Evolutionary conservation across 2,329 filamentous ascomycete genomes (phyloP).

Genomic region (Fusarium virguliforme): DNA sequence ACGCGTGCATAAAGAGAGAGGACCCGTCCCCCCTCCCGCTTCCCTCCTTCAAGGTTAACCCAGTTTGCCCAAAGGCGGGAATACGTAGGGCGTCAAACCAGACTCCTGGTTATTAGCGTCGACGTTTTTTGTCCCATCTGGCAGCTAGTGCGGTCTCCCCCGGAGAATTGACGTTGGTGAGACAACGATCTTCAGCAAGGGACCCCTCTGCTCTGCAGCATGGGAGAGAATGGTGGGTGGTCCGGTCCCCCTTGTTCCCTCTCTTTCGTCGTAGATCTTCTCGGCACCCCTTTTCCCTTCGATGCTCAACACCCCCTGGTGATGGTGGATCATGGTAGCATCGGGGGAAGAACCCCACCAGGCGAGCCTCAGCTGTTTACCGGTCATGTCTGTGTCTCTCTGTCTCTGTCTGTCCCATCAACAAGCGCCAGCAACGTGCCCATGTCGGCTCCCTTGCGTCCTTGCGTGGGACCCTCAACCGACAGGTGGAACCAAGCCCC

Average conservation of each 20-base stretch:
- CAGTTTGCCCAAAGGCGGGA: constrained; percentile 21
- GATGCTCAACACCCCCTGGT: background rate
- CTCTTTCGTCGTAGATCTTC: background rate
- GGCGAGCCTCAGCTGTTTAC: background rate
- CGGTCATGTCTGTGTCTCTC: background rate
- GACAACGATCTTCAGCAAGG: constrained; percentile 40
- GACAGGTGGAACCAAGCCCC: background rate
- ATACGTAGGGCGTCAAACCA: constrained; percentile 23
- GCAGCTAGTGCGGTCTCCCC: constrained; percentile 6
- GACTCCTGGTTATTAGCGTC: constrained; percentile 26
- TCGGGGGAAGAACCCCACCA: constrained; percentile 6
- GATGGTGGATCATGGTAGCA: constrained; percentile 2
- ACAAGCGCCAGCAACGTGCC: constrained; percentile 4
- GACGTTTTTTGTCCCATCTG: constrained; percentile 11
- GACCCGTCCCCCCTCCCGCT: background rate
- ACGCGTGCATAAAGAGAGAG: constrained; percentile 17
- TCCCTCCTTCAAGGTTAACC: background rate
- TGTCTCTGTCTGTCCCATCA: background rate
- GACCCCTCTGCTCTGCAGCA: constrained; percentile 12
- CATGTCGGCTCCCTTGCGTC: constrained; percentile 9
- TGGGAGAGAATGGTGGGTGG: background rate
- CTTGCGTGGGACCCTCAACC: constrained; percentile 3
- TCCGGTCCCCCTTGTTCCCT: background rate
- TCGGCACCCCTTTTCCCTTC: constrained; percentile 6
- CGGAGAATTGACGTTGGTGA: constrained; percentile 29